Percentiles rank a stretch among this genome's conserved stretches.
These are phyloP conservation scores for Orbilia quercus DNA, from an alignment of 2,329 filamentous ascomycete genomes.

Conservation along the genomic window DNA sequence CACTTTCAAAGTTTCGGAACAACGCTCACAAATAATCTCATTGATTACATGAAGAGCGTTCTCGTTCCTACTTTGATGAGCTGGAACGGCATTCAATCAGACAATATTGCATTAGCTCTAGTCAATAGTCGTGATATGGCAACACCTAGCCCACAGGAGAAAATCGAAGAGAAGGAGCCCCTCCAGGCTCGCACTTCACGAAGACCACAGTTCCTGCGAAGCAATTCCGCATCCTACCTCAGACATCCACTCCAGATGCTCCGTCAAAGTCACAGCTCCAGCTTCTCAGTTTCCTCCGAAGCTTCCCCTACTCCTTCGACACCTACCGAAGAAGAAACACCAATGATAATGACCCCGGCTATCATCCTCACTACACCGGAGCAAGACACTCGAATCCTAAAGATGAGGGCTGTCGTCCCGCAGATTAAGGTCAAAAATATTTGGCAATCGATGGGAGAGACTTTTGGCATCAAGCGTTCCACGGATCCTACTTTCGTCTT, in stretches of 20 bases:
- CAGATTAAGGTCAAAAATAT: slow-evolving; percentile 2
- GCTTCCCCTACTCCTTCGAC: not conserved
- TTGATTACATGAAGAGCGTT: slow-evolving; percentile 20
- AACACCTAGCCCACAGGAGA: not conserved
- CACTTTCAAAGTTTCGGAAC: slow-evolving; percentile 8
- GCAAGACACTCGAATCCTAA: slow-evolving; percentile 27
- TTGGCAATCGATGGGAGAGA: slow-evolving; percentile 6
- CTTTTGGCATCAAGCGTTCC: not conserved
- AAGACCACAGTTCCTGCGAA: slow-evolving; percentile 19
- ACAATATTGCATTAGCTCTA: not conserved
- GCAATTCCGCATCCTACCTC: slow-evolving; percentile 6
- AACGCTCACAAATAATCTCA: not conserved
- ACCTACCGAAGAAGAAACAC: not conserved
- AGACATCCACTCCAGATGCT: slow-evolving; percentile 46
- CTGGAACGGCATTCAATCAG: slow-evolving; percentile 14
- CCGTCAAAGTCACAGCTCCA: slow-evolving; percentile 22
- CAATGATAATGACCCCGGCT: slow-evolving; percentile 6
- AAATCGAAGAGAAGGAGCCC: slow-evolving; percentile 17
- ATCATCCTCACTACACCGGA: slow-evolving; percentile 45
- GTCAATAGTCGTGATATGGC: not conserved
- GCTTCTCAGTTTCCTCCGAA: slow-evolving; percentile 11
- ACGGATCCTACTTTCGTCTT: slow-evolving; percentile 37
- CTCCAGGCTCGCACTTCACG: not conserved
- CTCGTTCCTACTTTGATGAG: slow-evolving; percentile 29
- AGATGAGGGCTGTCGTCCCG: slow-evolving; percentile 14